Base-by-base conservation (phyloP, 495 filamentous ascomycete genomes). In the Xylaria venustula region DNA sequence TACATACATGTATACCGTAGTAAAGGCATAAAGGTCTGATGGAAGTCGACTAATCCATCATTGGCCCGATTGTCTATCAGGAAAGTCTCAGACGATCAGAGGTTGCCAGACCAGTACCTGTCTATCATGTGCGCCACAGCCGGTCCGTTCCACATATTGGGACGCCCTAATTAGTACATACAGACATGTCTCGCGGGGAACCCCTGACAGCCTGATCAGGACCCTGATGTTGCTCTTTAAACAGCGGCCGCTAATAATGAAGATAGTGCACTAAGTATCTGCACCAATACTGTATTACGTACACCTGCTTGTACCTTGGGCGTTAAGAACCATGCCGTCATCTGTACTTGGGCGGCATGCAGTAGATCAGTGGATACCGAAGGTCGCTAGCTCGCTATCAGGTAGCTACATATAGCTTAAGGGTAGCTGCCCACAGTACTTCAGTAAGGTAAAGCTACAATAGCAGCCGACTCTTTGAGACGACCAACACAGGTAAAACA, bases 71-170 rank as follows among this genome's bases (percentile, higher is more conserved):
- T 30, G 30, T 20, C n/a, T 36, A 53, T 17, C 32, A 53, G 50
- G 50, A 12, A 26, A 15, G 51, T 54, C 51, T 54, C 34, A 54
- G 19, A 54, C 32, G 6, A 40, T n/a, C 22, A 20, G 19, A 9
- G 30, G 34, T 54, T 17, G 7, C 34, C 14, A 17, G 36, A n/a
- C 23, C 11, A 54, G 36, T 42, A 28, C 23, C 34, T 20, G 22
- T 9, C 36, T 28, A 8, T 28, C 14, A 15, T 23, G 14, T 42
- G 51, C 51, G 49, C 49, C 32, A 52, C 49, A 25, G 22, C 49
- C 51, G 51, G 11, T 54, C 51, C 36, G 51, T 58, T 51, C 47
- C 28, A 25, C 34, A 51, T 51, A 34, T 34, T 34, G 30, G 30
- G 30, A 11, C 5, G 11, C 30, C 30, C 30, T 34, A 11, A 34